Evolutionary conservation across 306 rosid species (phyloP).

Genomic region (Parietaria judaica): DNA sequence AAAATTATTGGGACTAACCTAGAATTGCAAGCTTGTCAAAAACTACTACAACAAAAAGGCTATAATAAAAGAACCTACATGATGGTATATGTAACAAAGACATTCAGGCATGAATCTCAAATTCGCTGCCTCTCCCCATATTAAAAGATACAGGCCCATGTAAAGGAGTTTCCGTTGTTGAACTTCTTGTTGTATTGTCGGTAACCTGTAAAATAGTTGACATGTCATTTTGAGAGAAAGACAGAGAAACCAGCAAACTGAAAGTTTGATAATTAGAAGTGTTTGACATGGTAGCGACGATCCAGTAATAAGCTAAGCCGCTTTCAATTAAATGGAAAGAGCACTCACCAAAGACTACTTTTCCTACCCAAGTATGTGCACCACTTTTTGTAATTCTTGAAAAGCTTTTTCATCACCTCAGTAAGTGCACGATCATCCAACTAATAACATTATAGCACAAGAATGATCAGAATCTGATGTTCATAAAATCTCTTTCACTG

Average conservation of each 20-base stretch:
- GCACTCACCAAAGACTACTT: slow-evolving; percentile 88
- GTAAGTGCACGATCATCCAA: slow-evolving; percentile 93
- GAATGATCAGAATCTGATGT: neutral
- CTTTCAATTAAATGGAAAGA: neutral
- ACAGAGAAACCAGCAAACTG: neutral
- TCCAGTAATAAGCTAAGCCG: neutral
- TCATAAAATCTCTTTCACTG: neutral
- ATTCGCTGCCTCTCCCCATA: slow-evolving; percentile 99
- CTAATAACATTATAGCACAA: slow-evolving; percentile 36
- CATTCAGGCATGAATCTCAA: slow-evolving; percentile 99
- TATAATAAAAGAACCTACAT: slow-evolving; percentile 39
- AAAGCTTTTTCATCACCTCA: slow-evolving; percentile 97
- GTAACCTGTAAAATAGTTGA: slow-evolving; percentile 56
- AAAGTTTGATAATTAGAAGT: neutral
- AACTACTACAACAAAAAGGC: too few species aligned
- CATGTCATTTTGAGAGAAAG: slow-evolving; percentile 3
- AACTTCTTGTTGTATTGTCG: slow-evolving; percentile 98
- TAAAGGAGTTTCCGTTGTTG: slow-evolving; percentile 93
- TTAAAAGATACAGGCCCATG: slow-evolving; percentile 94
- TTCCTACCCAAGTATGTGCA: slow-evolving; percentile 97
- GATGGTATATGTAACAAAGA: slow-evolving; percentile 96
- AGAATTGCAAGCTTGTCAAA: too few species aligned
- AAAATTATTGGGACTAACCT: too few species aligned
- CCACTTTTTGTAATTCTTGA: slow-evolving; percentile 95
- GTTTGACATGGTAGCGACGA: neutral